These are phyloP conservation scores for Rhamnella rubrinervis DNA, from an alignment of 331 rosid genomes.

Conservation along the genomic window DNA sequence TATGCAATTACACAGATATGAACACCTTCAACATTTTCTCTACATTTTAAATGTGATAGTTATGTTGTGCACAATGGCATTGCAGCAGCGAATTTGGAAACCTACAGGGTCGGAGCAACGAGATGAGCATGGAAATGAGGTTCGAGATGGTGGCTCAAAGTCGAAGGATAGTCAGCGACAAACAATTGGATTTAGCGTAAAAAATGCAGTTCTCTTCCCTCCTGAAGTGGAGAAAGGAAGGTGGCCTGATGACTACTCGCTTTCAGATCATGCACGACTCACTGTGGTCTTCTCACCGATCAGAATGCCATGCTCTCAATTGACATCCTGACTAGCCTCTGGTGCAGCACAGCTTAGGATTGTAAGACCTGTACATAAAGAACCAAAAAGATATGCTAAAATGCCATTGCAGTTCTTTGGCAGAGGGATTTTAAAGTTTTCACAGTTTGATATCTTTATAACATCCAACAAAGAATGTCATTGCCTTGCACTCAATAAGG, in stretches of 20 bases:
- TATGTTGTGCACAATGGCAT: slow-evolving; percentile 17
- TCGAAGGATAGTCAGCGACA: slow-evolving; percentile 48
- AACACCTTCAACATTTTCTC: not conserved
- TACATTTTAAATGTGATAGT: not conserved
- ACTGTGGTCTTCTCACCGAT: slow-evolving; percentile 85
- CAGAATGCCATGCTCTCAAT: slow-evolving; percentile 73
- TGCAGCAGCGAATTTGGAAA: slow-evolving; percentile 86
- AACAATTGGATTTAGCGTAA: slow-evolving; percentile 71
- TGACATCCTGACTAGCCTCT: slow-evolving; percentile 36
- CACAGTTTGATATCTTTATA: too few relatives aligned
- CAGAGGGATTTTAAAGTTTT: too few relatives aligned
- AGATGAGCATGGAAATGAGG: slow-evolving; percentile 37
- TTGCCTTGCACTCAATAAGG: too few relatives aligned
- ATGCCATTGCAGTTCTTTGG: not conserved
- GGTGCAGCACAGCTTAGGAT: slow-evolving; percentile 11
- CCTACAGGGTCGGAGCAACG: slow-evolving; percentile 44
- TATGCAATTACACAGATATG: too few relatives aligned
- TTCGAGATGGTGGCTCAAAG: slow-evolving; percentile 31
- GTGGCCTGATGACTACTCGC: slow-evolving; percentile 91
- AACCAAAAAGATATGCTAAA: not conserved
- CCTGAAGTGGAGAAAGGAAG: slow-evolving; percentile 90
- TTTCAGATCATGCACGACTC: slow-evolving; percentile 92
- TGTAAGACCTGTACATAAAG: slow-evolving; percentile 23
- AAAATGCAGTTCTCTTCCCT: slow-evolving; percentile 85
- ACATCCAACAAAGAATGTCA: too few relatives aligned